These are phyloP conservation scores for Candida morakotiae DNA, from an alignment of 805 yeast species.

Conservation along the genomic window DNA sequence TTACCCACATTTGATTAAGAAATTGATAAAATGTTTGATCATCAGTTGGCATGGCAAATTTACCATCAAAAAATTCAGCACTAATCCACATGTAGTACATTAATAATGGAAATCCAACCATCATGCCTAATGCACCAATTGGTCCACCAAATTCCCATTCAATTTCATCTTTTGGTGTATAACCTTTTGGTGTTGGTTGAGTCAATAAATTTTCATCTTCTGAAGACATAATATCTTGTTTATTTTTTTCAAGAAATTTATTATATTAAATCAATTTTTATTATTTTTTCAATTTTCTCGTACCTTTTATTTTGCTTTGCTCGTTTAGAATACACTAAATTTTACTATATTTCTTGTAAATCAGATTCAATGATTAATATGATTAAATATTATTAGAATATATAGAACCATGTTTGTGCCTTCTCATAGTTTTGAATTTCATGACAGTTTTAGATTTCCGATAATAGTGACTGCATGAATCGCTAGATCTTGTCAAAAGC, in stretches of 20 bases:
- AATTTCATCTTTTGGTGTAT: slow-evolving; percentile 43
- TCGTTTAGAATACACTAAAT: too few relatives aligned
- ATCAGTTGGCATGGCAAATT: slow-evolving; percentile 61
- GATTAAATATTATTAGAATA: too few relatives aligned
- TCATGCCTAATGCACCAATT: slow-evolving; percentile 84
- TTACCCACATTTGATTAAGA: slow-evolving; percentile 36
- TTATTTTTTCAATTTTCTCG: not conserved
- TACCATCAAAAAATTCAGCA: slow-evolving; percentile 74
- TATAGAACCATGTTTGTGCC: too few relatives aligned
- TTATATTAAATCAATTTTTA: not conserved
- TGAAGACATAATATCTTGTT: not conserved
- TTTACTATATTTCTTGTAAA: too few relatives aligned
- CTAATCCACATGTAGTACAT: slow-evolving; percentile 98
- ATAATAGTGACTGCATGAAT: too few relatives aligned
- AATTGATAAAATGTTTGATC: slow-evolving; percentile 55
- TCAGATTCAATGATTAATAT: too few relatives aligned
- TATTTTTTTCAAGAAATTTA: not conserved
- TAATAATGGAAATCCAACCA: slow-evolving; percentile 84
- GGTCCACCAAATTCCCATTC: slow-evolving; percentile 95
- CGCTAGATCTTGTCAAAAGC: too few relatives aligned
- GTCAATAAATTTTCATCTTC: slow-evolving; percentile 1
- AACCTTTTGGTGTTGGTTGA: slow-evolving; percentile 16
- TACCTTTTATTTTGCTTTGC: not conserved
- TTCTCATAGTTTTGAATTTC: too few relatives aligned
- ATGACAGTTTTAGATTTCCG: too few relatives aligned